phyloP scores from a whole-genome alignment of 2,329 filamentous ascomycete species.

The Xylaria sp. region DNA sequence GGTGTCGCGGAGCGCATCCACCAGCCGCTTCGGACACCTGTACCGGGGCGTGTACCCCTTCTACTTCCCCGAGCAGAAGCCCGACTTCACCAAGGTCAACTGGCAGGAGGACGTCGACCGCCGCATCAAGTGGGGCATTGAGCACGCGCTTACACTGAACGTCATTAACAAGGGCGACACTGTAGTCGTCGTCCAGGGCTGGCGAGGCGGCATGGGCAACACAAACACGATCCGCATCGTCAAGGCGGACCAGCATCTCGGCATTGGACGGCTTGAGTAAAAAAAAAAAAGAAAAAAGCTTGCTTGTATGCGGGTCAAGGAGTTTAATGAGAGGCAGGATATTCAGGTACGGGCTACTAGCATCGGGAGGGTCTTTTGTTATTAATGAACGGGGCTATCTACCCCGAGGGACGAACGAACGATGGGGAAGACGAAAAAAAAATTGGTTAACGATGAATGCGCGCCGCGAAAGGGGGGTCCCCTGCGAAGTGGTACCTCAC shows the following conservation, averaged over 20 bases:
- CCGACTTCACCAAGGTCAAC: constrained; percentile 87
- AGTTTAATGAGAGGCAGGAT: no score
- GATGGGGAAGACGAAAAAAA: no score
- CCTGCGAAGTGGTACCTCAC: no score
- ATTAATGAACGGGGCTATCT: no score
- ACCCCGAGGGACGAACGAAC: no score
- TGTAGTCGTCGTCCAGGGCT: constrained; percentile 85
- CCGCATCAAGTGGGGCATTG: constrained; percentile 96
- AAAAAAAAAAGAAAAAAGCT: no score
- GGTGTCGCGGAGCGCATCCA: constrained; percentile 85
- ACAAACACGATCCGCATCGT: constrained; percentile 78
- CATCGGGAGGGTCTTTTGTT: no score
- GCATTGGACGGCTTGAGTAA: constrained; percentile 26
- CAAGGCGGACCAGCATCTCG: constrained; percentile 63
- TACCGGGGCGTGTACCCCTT: constrained; percentile 99
- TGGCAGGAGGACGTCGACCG: constrained; percentile 99
- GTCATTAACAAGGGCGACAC: constrained; percentile 73
- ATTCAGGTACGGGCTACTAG: no score
- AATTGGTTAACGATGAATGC: no score
- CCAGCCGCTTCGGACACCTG: constrained; percentile 88
- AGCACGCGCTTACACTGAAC: constrained; percentile 80
- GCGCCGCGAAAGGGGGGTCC: no score
- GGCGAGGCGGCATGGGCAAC: constrained; percentile 89
- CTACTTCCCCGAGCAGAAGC: constrained; percentile 89
- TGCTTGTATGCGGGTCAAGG: no score